Base-by-base conservation (phyloP, 139 green algal genomes). In the Tetraselmis striata region DNA sequence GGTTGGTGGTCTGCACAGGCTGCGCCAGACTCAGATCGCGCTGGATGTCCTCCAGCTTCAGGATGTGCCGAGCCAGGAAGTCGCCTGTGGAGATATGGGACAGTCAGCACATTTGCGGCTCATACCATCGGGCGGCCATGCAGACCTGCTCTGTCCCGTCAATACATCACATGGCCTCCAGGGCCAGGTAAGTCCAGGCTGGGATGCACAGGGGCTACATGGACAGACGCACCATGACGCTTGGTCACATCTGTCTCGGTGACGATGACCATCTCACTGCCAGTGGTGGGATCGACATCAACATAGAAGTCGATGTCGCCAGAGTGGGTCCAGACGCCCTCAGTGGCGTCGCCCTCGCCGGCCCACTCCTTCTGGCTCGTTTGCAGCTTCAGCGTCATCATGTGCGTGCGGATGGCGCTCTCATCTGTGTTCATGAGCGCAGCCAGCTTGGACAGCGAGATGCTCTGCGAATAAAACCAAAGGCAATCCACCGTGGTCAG, bases 361-460 rank as follows among this genome's bases (percentile, higher is more conserved):
- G 27, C 75, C 89, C 89, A 93, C 0, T 84, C 90, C 77, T 85
- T 74, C 78, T 74, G 79, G 28, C 32, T 79, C 18, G 32, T 86
- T 76, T 82, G n/a, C 30, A 75, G 59, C 86, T 94, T 92, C 77
- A 96, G 88, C 79, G 93, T 90, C 28, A 90, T 88, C 31, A 97
- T 89, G 84, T 94, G 89, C 26, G 84, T 84, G 28, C 91, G 87
- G 58, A 98, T 86, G 2, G 87, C 84, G 31, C 75, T 83, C 77
- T 91, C 84, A 31, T 95, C 91, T 27, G 94, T 88, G 76, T 98
- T 96, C 86, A 98, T 92, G 59, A 99, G 89, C 28, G 30, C 80
- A 1, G 94, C 94, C 78, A 99, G 93, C 88, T 98, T 98, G 59
- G 86, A 28, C 76, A 98, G 80, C 11, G 86, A 90, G 89, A 99